Conservation (phyloP, 2,329 filamentous ascomycete genomes). For the Pseudogymnoascus sp. region DNA sequence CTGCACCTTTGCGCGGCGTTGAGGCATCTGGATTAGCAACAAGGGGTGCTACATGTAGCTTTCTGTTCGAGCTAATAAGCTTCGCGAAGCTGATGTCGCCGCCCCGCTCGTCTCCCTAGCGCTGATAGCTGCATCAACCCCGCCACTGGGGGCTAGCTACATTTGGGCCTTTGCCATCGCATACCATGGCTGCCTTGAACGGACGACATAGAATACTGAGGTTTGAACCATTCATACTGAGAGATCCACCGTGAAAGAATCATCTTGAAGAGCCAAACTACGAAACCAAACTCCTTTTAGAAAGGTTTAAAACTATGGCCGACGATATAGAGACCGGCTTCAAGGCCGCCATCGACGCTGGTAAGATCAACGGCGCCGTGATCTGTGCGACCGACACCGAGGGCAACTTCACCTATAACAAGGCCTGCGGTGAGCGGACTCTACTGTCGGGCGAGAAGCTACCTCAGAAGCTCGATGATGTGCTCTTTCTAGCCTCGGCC, state of each 20-base stretch:
- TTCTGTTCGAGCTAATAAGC: background rate
- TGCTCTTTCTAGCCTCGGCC: constrained; percentile 4
- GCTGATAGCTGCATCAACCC: background rate
- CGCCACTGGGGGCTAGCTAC: background rate
- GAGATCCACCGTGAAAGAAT: background rate
- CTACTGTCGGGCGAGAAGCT: constrained; percentile 27
- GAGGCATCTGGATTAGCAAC: background rate
- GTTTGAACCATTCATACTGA: background rate
- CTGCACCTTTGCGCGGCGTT: background rate
- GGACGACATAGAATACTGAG: background rate
- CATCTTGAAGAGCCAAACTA: background rate
- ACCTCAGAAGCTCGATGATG: constrained; percentile 4
- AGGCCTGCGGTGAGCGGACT: constrained; percentile 34
- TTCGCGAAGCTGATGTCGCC: background rate
- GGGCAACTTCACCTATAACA: constrained; percentile 35
- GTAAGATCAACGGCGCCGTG: constrained; percentile 38
- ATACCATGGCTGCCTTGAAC: background rate
- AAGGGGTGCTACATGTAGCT: background rate
- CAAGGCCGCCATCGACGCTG: constrained; percentile 35
- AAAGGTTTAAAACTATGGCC: constrained; percentile 7
- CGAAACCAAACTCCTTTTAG: background rate
- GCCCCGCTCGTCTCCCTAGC: background rate
- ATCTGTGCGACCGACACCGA: constrained; percentile 34
- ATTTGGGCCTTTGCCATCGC: background rate
- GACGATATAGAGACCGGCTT: constrained; percentile 32